These are phyloP conservation scores for Astraeus odoratus DNA, from an alignment of 768 basidiomycete genomes.

Conservation along the genomic window DNA sequence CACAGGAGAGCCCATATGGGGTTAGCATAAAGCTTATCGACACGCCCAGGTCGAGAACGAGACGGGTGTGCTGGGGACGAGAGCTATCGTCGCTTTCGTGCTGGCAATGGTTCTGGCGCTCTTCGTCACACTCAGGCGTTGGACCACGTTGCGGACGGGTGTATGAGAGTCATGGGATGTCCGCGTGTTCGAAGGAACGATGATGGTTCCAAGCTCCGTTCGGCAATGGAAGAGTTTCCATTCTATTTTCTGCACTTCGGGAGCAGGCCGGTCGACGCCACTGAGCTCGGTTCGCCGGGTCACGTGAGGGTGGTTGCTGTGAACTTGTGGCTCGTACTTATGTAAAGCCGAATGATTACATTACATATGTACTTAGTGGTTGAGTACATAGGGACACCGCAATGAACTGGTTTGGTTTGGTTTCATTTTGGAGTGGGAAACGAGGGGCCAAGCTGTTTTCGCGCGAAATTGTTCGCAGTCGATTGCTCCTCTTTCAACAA, in stretches of 20 bases:
- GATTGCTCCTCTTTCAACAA: neutral
- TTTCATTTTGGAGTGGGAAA: slow-evolving; percentile 6
- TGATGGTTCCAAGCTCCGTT: too few species aligned
- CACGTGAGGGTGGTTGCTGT: too few species aligned
- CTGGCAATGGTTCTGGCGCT: neutral
- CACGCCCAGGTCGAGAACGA: slow-evolving; percentile 63
- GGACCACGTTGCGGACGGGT: neutral
- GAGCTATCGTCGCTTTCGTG: slow-evolving; percentile 8
- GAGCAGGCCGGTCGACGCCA: too few species aligned
- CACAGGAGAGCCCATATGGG: neutral
- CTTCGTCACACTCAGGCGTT: neutral
- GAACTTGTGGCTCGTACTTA: too few species aligned
- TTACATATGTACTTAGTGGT: too few species aligned
- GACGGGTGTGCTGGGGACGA: slow-evolving; percentile 52
- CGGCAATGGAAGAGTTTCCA: too few species aligned
- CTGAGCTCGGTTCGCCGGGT: too few species aligned
- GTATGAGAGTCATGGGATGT: neutral
- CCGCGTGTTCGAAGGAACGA: too few species aligned
- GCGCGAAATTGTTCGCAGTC: neutral
- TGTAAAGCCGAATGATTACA: too few species aligned
- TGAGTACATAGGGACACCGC: too few species aligned
- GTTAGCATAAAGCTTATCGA: neutral
- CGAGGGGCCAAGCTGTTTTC: neutral
- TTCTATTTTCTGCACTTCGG: too few species aligned
- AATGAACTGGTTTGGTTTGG: neutral